phyloP scores from a whole-genome alignment of 2,329 filamentous ascomycete species.

The Curvularia verruculosa region DNA sequence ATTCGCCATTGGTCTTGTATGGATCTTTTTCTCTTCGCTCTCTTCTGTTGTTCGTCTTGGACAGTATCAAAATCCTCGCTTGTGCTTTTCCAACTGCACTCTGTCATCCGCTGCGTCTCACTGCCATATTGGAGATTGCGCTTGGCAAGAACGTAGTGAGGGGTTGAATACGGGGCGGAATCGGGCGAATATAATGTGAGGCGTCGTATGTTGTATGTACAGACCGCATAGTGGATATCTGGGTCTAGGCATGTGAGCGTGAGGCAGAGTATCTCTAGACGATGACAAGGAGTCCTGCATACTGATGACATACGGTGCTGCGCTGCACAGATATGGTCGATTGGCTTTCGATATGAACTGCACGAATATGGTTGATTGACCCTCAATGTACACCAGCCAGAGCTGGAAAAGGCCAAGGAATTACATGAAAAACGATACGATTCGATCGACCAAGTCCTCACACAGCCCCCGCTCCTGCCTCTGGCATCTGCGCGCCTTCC shows the following conservation, averaged over 20 bases:
- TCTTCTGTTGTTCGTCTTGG: neutral
- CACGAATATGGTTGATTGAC: neutral
- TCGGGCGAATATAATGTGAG: neutral
- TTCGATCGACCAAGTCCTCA: slow-evolving; percentile 25
- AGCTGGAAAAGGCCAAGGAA: neutral
- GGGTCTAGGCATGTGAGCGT: neutral
- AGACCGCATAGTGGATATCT: neutral
- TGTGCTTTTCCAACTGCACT: neutral
- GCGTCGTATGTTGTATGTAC: neutral
- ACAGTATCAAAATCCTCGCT: neutral
- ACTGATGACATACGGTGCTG: neutral
- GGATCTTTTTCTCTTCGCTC: neutral
- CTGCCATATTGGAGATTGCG: neutral
- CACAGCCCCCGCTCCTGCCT: slow-evolving; percentile 27
- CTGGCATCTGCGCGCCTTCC: slow-evolving; percentile 26
- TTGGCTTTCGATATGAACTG: too few relatives aligned
- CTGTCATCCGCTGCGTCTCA: neutral
- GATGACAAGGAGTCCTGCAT: neutral
- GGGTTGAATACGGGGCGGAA: neutral
- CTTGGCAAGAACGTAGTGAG: neutral
- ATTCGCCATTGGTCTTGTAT: neutral
- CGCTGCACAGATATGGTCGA: neutral
- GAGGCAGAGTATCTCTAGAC: neutral
- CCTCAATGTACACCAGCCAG: neutral
- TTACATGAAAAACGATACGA: neutral